Evolutionary conservation across 163 green algal genomes (phyloP).

Genomic region (Scenedesmus sp.): DNA sequence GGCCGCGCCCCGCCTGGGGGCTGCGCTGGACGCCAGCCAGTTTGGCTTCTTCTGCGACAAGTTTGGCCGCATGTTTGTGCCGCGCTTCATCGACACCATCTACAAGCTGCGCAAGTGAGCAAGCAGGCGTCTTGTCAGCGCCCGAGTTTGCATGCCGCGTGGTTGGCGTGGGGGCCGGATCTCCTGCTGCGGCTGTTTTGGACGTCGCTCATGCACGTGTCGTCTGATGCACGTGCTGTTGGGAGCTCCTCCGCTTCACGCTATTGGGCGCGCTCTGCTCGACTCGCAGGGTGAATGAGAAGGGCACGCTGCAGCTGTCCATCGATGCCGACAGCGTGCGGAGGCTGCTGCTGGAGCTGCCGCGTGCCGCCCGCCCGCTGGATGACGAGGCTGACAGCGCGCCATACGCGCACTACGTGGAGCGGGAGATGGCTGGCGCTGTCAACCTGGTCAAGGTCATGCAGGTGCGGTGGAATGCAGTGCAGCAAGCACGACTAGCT

Average conservation of each 20-base stretch:
- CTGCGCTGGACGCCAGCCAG: conserved; percentile 71
- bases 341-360: conserved; percentile 81
- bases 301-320: conserved; percentile 94
- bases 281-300: conserved; percentile 82
- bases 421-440: conserved; percentile 79
- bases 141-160: background rate
- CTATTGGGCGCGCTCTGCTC: too few species aligned
- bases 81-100: conserved; percentile 81
- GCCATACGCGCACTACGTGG: conserved; percentile 77
- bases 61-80: conserved; percentile 89
- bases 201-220: background rate
- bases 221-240: too few species aligned
- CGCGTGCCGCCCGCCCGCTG: conserved; percentile 44
- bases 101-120: conserved; percentile 73
- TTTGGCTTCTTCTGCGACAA: conserved; percentile 92
- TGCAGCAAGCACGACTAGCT: background rate
- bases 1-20: conserved; percentile 72
- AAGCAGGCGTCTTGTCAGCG: background rate
- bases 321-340: conserved; percentile 89
- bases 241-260: too few species aligned
- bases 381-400: conserved; percentile 52
- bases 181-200: too few species aligned
- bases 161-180: background rate
- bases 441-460: conserved; percentile 77
- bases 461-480: background rate